Evolutionary conservation across 192 early-diverging fungal species (phyloP).

Genomic region (Pilaira anomala): DNA sequence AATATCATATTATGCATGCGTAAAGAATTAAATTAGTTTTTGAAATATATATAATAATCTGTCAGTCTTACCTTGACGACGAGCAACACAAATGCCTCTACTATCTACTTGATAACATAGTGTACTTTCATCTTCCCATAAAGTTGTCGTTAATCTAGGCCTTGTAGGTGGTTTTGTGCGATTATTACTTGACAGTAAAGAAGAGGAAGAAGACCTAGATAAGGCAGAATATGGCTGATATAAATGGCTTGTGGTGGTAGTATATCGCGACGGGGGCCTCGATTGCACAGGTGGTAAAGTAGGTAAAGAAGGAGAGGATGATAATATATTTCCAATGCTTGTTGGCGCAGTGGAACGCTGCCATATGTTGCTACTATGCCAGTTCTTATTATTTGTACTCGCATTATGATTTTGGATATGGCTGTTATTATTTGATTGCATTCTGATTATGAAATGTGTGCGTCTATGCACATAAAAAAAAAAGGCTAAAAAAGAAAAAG

Average conservation of each 20-base stretch:
- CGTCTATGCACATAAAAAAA: not conserved
- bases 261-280: not conserved
- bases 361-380: not conserved
- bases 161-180: not conserved
- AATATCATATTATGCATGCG: not conserved
- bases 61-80: slow-evolving; percentile 58
- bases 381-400: not conserved
- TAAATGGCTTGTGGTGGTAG: not conserved
- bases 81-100: slow-evolving; percentile 70
- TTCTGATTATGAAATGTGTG: not conserved
- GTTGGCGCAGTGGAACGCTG: not conserved
- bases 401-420: not conserved
- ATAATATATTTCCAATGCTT: not conserved
- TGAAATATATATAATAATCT: not conserved
- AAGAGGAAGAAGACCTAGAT: slow-evolving; percentile 1
- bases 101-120: slow-evolving; percentile 75
- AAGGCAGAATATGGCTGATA: slow-evolving; percentile 13
- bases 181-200: not conserved
- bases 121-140: slow-evolving; percentile 81
- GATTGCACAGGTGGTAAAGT: not conserved
- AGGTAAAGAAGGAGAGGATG: not conserved
- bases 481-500: not conserved
- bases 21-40: not conserved
- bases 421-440: not conserved
- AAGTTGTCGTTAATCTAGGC: slow-evolving; percentile 59